Percentiles rank a stretch among this genome's conserved stretches.
These are phyloP conservation scores for Neurospora sublineolata DNA, from an alignment of 495 filamentous ascomycete genomes.

Conservation along the genomic window DNA sequence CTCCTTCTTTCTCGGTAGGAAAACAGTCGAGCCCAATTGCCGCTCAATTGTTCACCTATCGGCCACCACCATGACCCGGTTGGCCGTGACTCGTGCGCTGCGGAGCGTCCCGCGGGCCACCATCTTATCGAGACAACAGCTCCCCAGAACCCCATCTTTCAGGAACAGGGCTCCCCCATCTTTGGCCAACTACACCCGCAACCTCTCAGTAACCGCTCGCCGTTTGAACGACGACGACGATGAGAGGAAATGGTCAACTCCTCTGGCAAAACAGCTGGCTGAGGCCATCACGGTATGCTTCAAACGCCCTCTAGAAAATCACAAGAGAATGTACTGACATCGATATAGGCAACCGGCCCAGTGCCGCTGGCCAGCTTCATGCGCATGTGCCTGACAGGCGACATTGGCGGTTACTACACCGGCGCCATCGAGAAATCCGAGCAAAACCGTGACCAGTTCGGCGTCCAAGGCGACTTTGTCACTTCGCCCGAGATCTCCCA, in stretches of 20 bases:
- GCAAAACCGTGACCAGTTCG: constrained; percentile 68
- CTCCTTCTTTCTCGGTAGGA: not conserved
- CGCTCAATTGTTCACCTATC: not conserved
- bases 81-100: constrained; percentile 11
- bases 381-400: constrained; percentile 92
- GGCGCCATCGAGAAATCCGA: constrained; percentile 35
- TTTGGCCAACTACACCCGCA: not conserved
- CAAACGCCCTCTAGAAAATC: not conserved
- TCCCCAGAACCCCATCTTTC: not conserved
- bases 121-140: not conserved
- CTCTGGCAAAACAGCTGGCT: constrained; percentile 70
- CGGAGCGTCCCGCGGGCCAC: constrained; percentile 11
- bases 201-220: constrained; percentile 9
- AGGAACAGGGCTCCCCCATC: not conserved
- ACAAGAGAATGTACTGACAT: not conserved
- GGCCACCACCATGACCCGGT: constrained; percentile 13
- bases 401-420: constrained; percentile 91
- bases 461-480: constrained; percentile 83
- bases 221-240: constrained; percentile 19
- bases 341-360: constrained; percentile 61
- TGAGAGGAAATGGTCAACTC: constrained; percentile 67
- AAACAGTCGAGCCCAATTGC: not conserved
- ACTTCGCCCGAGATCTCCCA: constrained; percentile 97
- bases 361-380: constrained; percentile 89
- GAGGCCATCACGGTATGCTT: constrained; percentile 65